These are phyloP conservation scores for Coniochaeta sp. DNA, from an alignment of 2,329 filamentous ascomycete species.

Conservation along the genomic window DNA sequence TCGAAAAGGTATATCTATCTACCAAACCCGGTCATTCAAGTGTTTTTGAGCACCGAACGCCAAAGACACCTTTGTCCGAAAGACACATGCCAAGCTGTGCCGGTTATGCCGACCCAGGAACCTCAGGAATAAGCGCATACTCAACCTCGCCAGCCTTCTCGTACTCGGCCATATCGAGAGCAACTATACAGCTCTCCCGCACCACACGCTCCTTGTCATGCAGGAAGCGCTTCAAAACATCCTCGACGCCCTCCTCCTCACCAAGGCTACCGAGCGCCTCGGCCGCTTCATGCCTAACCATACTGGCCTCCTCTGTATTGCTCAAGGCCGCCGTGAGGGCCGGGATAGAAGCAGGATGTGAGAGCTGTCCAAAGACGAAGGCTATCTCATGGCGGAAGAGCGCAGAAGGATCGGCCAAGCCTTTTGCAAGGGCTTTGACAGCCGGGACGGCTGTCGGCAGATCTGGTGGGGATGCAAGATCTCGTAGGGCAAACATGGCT, in stretches of 20 bases:
- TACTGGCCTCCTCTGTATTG: constrained; percentile 76
- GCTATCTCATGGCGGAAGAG: constrained; percentile 97
- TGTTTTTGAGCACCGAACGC: constrained; percentile 6
- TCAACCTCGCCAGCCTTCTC: constrained; percentile 84
- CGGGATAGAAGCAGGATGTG: constrained; percentile 93
- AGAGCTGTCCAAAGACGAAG: constrained; percentile 95
- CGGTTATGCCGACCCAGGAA: constrained; percentile 25
- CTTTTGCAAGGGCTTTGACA: constrained; percentile 75
- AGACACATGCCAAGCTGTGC: constrained; percentile 2
- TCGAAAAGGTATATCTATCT: neutral
- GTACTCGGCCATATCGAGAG: constrained; percentile 95
- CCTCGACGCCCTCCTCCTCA: constrained; percentile 88
- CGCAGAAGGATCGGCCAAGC: constrained; percentile 77
- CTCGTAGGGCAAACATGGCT: constrained; percentile 95
- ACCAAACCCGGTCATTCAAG: neutral
- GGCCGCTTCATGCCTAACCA: constrained; percentile 96
- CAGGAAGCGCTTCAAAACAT: constrained; percentile 73
- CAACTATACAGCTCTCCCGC: constrained; percentile 88
- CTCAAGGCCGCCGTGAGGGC: constrained; percentile 73
- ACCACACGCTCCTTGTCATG: constrained; percentile 91
- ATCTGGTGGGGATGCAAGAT: constrained; percentile 88
- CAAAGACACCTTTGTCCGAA: neutral
- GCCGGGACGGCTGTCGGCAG: constrained; percentile 85
- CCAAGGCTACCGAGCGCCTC: constrained; percentile 92
- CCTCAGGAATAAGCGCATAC: constrained; percentile 82